Percentiles rank a stretch among this genome's conserved stretches.
These are phyloP conservation scores for Ceratopteris richardii DNA, from an alignment of 75 land plant genomes.

Conservation along the genomic window DNA sequence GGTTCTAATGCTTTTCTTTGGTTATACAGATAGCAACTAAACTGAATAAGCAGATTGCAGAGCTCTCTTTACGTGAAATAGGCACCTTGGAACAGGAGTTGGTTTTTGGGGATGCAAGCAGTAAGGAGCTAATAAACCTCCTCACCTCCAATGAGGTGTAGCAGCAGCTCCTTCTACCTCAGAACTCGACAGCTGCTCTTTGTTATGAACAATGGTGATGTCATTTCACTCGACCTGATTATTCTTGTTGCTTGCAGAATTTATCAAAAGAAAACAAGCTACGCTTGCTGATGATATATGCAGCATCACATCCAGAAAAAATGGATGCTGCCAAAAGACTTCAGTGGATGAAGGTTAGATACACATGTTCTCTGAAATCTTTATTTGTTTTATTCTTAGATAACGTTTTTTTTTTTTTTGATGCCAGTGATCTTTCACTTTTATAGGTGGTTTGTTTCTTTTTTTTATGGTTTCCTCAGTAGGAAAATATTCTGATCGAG, in stretches of 20 bases:
- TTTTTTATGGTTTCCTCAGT: too few species aligned
- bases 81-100: constrained; percentile 92
- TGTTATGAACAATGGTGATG: too few species aligned
- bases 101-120: constrained; percentile 96
- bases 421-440: too few species aligned
- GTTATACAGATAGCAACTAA: constrained; percentile 76
- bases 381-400: background rate
- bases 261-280: constrained; percentile 64
- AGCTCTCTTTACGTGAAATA: constrained; percentile 50
- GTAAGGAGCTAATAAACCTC: constrained; percentile 79
- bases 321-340: constrained; percentile 68
- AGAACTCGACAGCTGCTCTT: background rate
- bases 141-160: constrained; percentile 70
- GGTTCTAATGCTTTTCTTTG: too few species aligned
- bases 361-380: background rate
- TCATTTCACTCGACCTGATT: too few species aligned
- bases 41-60: constrained; percentile 62
- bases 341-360: constrained; percentile 77
- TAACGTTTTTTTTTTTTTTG: too few species aligned
- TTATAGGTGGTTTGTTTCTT: too few species aligned
- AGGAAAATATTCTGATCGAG: too few species aligned
- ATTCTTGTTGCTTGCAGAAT: constrained; percentile 43
- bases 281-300: constrained; percentile 90
- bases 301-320: constrained; percentile 86
- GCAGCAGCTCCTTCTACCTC: too few species aligned